Percentiles rank a stretch among this genome's conserved stretches.
Evolutionary conservation across 805 yeast genomes (phyloP).

Genomic region (Candida yuanshanica): DNA sequence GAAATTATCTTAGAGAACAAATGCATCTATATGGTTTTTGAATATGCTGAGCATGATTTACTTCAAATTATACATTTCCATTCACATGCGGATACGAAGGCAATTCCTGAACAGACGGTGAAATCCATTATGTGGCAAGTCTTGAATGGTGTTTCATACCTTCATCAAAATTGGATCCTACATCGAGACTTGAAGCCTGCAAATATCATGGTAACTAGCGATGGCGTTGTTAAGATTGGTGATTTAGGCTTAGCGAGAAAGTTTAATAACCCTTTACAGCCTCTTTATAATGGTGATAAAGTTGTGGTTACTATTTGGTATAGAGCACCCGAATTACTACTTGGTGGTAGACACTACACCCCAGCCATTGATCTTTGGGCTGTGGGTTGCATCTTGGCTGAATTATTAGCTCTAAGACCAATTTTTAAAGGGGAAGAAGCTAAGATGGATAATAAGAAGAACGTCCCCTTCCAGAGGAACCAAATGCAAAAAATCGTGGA

Average conservation of each 20-base stretch:
- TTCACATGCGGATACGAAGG: slow-evolving; percentile 78
- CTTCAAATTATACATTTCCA: slow-evolving; percentile 92
- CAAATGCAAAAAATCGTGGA: slow-evolving; percentile 89
- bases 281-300: slow-evolving; percentile 86
- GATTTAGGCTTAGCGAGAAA: slow-evolving; percentile 89
- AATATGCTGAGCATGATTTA: slow-evolving; percentile 93
- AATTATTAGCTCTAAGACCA: slow-evolving; percentile 80
- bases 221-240: slow-evolving; percentile 92
- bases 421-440: slow-evolving; percentile 98
- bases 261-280: slow-evolving; percentile 81
- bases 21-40: slow-evolving; percentile 90
- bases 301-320: slow-evolving; percentile 98
- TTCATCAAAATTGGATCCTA: slow-evolving; percentile 94
- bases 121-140: slow-evolving; percentile 92
- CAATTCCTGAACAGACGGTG: slow-evolving; percentile 72
- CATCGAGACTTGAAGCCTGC: slow-evolving; percentile 98
- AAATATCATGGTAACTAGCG: slow-evolving; percentile 88
- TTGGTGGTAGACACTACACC: slow-evolving; percentile 91
- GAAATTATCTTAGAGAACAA: slow-evolving; percentile 86
- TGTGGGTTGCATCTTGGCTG: slow-evolving; percentile 92
- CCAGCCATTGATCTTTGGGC: slow-evolving; percentile 96
- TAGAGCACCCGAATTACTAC: slow-evolving; percentile 82
- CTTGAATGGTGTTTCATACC: slow-evolving; percentile 80
- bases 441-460: slow-evolving; percentile 88
- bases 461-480: slow-evolving; percentile 89